Evolutionary conservation across 495 filamentous ascomycete genomes (phyloP), one percentile per base, ranked within the genome.

Genomic region (Penicillium cosmopolitanum): DNA sequence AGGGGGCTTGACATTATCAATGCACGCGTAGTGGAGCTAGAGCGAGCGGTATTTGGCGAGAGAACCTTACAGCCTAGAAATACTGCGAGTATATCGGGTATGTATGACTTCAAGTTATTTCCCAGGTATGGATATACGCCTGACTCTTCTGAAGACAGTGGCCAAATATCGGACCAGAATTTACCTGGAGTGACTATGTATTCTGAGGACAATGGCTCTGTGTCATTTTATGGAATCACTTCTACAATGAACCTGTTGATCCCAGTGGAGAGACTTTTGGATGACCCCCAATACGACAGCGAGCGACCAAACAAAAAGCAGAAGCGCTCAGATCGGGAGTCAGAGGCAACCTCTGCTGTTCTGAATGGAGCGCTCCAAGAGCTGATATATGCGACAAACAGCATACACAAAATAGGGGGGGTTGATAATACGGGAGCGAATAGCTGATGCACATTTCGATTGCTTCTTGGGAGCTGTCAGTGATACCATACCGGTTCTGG

Each of bases 11-110:
- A 62, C 38, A 33, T 57, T 15, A 46, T 62, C 12, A 62, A 62
- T 31, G 59, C 54, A 10, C 56, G 59, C 15, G 53, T 62, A 16
- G 8, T 57, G 13, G 59, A 62, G 23, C 54, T 62, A 1, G 59
- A 62, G 47, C 47, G 59, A 33, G 54, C 59, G 8, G 59, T 62
- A 9, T 62, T 62, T 15, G 59, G 59, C 18, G 59, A 62, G 18
- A 52, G 48, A 34, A 57, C 54, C n/a, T 48, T 57, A n/a, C 28
- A 56, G 25, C 40, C 50, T 19, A 55, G 54, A 10, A 19, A 34
- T 4, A 11, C 31, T 8, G 18, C 16, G 9, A 40, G 23, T n/a
- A 16, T 51, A 9, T 13, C 28, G 50, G 42, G 57, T 59, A 33
- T 23, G 23, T 33, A 5, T 50, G 10, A 23, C 1, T 48, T 36